Evolutionary conservation across 2,329 filamentous ascomycete genomes (phyloP), one percentile per base, ranked within the genome.

Genomic region (Epichloe scottii): DNA sequence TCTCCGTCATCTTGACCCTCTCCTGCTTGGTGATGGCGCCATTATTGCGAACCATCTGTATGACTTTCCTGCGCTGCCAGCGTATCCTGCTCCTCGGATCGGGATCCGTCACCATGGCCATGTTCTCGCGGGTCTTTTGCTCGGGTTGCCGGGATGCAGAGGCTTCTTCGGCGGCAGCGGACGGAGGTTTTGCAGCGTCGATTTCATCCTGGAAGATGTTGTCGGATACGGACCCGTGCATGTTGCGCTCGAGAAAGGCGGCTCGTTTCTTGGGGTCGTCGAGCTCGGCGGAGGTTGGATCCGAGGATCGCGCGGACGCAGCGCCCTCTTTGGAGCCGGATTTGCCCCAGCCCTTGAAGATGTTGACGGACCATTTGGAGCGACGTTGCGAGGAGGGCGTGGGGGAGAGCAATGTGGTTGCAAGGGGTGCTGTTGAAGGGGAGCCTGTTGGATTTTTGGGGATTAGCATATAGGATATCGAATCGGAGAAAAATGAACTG

Each of bases 31-130:
- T 71, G 57, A 76, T 61, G 12, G 58, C 53, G 50, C 69, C 72
- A 46, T 84, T 74, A 54, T 78, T 78, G 49, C 76, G 77, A 46
- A 96, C 76, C 66, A 85, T 79, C 58, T 85, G 81, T 51, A 91
- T 85, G 40, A 95, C 79, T 76, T 90, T 89, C 68, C 85, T 89
- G 60, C 87, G 78, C 71, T 95, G 82, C 81, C 87, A 95, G 52
- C 83, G 77, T 50, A 82, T 72, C 52, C 89, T 80, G 52, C 76
- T 76, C 43, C 75, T 69, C 15, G 90, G 89, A 58, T 85, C 79
- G 5, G 93, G 93, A 65, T 95, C 85, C 45, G 88, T 69, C 30
- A 78, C 77, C 51, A 77, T 72, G 51, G 78, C 76, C 72, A 86
- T 78, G 58, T 76, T 75, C 38, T 74, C 72, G 38, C 60, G 62